Base-by-base conservation (phyloP, 768 basidiomycete genomes). In the Mrakia gelida region DNA sequence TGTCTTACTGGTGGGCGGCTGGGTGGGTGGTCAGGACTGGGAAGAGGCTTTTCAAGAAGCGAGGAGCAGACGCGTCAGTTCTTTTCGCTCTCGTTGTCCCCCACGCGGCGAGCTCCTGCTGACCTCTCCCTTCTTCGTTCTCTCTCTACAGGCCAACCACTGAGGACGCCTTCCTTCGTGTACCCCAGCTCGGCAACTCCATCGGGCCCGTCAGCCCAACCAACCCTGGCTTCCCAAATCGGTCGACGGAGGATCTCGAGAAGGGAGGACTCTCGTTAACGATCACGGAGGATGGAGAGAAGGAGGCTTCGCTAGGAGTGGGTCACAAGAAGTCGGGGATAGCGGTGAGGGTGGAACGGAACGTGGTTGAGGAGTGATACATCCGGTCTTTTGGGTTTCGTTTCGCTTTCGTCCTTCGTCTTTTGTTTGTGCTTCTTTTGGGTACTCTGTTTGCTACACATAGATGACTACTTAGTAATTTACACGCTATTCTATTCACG, bases 161-260 rank as follows among this genome's bases (percentile, higher is more conserved):
- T 26, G 23, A 30, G 7, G n/a, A 28, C 15, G 11, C 45, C 23
- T n/a, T 52, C 23, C 1, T 21, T 73, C 52, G 52, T 23, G 32
- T 73, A 1, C 71, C 49, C 4, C 45, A 73, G 16, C 71, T 73
- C 45, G 71, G 71, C 34, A 41, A 41, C 56, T n/a, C 71, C 30
- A 28, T 54, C 71, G 71, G 38, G 11, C 56, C 52, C 21, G 9
- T 45, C 11, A 11, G 45, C 45, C 11, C 49, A 45, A 41, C 67
- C 5, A 41, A 41, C 38, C 67, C 67, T 1, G 6, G 2, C 67
- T 70, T 70, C 38, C 38, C 67, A 32, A 41, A 41, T 38, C 38
- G 67, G 7, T 70, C 67, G 6, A 21, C 34, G 11, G 67, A 70
- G 26, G 67, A 70, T 38, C 67, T 70, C 26, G 41, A 70, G 67